These are phyloP conservation scores for Clitopilus hobsonii DNA, from an alignment of 768 basidiomycete genomes.

Conservation along the genomic window DNA sequence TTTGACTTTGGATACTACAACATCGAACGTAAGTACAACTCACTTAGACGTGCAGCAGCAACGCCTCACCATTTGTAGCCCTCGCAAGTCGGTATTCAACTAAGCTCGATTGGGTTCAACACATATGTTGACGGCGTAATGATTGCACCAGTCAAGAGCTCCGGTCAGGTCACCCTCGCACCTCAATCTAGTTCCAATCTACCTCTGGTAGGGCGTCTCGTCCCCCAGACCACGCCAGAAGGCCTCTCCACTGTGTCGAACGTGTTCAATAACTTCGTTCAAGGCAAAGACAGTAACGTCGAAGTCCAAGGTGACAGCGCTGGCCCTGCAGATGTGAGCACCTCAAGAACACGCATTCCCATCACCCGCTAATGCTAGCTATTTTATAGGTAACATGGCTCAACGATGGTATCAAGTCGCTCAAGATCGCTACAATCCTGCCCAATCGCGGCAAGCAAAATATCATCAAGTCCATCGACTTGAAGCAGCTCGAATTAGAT, in stretches of 20 bases:
- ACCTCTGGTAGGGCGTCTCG: constrained; percentile 55
- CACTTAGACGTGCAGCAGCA: too few relatives aligned
- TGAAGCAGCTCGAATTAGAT: constrained; percentile 54
- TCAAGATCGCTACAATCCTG: constrained; percentile 53
- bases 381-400: constrained; percentile 59
- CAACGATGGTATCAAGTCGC: constrained; percentile 63
- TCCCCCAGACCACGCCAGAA: constrained; percentile 49
- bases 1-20: constrained; percentile 56
- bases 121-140: constrained; percentile 47
- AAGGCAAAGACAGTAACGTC: constrained; percentile 58
- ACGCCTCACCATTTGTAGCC: constrained; percentile 46
- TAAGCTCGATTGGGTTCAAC: constrained; percentile 58
- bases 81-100: constrained; percentile 68
- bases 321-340: constrained; percentile 50
- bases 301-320: constrained; percentile 56
- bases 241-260: constrained; percentile 56
- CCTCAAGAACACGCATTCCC: background rate
- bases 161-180: constrained; percentile 44
- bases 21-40: constrained; percentile 47
- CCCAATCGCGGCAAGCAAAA: constrained; percentile 59
- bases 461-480: constrained; percentile 58
- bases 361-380: too few relatives aligned
- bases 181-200: constrained; percentile 50
- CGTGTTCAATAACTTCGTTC: constrained; percentile 70
- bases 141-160: constrained; percentile 55